Conservation (phyloP, 345 rosid genomes). For the Acer negundo region DNA sequence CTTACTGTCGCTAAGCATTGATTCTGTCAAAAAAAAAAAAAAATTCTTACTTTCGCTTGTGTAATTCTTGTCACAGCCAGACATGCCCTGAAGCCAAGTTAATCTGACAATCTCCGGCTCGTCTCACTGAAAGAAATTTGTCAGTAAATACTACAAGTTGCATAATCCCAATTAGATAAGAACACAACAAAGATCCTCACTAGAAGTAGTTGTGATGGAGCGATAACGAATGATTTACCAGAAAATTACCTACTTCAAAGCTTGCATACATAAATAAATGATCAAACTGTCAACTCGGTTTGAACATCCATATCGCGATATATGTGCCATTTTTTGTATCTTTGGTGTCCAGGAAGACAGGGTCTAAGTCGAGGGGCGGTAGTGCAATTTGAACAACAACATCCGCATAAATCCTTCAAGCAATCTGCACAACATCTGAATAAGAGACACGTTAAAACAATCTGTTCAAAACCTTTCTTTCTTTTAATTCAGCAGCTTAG, state of each 20-base stretch:
- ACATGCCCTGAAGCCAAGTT: background rate
- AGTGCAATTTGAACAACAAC: conserved; percentile 70
- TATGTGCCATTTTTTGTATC: conserved; percentile 84
- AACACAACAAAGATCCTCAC: background rate
- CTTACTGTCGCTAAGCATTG: too few species aligned
- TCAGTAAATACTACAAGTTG: background rate
- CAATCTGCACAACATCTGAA: conserved; percentile 76
- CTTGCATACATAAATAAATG: background rate
- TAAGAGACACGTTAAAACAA: background rate
- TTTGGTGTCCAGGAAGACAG: conserved; percentile 64
- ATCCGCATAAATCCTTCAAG: conserved; percentile 57
- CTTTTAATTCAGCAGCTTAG: background rate
- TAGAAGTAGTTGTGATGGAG: background rate
- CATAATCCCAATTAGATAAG: background rate
- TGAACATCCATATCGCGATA: conserved; percentile 55
- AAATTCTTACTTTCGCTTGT: background rate
- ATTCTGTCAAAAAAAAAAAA: too few species aligned
- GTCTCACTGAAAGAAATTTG: background rate
- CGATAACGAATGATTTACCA: background rate
- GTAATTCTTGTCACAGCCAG: background rate
- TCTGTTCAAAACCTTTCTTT: background rate
- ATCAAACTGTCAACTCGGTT: conserved; percentile 23
- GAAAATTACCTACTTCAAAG: conserved; percentile 15
- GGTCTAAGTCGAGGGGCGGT: conserved; percentile 83
- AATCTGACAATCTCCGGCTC: background rate